Evolutionary conservation across 331 rosid species (phyloP).

Genomic region (Rosa hybrid): DNA sequence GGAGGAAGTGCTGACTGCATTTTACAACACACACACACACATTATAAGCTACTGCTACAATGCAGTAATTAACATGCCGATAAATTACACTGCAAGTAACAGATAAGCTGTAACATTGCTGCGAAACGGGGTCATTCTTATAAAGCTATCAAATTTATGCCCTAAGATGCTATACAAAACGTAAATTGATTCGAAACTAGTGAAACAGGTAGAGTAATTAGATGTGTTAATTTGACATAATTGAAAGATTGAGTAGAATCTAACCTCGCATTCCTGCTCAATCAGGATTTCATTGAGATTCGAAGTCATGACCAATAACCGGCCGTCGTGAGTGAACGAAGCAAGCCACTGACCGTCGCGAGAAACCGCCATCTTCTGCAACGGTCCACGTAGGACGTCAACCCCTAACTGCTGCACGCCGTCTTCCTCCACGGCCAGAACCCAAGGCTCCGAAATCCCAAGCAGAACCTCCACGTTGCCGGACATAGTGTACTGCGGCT

Average conservation of each 20-base stretch:
- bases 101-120: not conserved
- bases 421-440: slow-evolving; percentile 87
- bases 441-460: slow-evolving; percentile 60
- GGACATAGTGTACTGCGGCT: slow-evolving; percentile 89
- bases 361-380: slow-evolving; percentile 94
- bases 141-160: not conserved
- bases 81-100: not conserved
- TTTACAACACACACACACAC: slow-evolving; percentile 26
- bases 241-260: not conserved
- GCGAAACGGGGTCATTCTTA: not conserved
- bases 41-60: not conserved
- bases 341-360: slow-evolving; percentile 93
- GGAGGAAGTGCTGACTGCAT: slow-evolving; percentile 94
- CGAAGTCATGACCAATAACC: slow-evolving; percentile 75
- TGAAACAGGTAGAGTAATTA: not conserved
- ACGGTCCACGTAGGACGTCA: slow-evolving; percentile 66
- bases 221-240: not conserved
- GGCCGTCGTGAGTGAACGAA: slow-evolving; percentile 85
- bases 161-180: not conserved
- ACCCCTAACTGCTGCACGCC: slow-evolving; percentile 72
- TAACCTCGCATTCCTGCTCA: slow-evolving; percentile 94
- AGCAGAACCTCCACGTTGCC: slow-evolving; percentile 93
- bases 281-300: slow-evolving; percentile 65
- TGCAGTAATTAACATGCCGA: not conserved
- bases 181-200: not conserved